These are phyloP conservation scores for Hypomontagnella submonticulosa DNA, from an alignment of 495 filamentous ascomycete genomes.

Conservation along the genomic window DNA sequence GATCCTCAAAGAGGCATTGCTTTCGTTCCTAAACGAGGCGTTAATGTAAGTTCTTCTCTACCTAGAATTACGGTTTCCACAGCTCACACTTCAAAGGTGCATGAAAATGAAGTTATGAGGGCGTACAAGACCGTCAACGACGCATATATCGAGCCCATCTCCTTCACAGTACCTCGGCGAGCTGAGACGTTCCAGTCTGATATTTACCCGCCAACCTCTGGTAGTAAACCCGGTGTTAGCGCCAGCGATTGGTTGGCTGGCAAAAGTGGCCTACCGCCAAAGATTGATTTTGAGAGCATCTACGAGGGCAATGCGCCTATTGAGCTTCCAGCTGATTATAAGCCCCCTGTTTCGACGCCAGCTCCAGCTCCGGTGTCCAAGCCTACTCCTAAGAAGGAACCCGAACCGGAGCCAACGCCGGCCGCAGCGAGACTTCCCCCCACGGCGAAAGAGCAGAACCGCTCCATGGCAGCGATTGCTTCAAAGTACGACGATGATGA, in stretches of 20 bases:
- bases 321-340: constrained; percentile 77
- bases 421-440: constrained; percentile 64
- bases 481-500: constrained; percentile 84
- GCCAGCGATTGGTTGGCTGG: constrained; percentile 87
- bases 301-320: constrained; percentile 84
- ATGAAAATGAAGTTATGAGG: constrained; percentile 96
- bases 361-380: constrained; percentile 61
- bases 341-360: constrained; percentile 64
- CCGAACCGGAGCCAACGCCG: constrained; percentile 62
- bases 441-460: constrained; percentile 82
- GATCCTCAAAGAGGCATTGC: constrained; percentile 96
- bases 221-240: constrained; percentile 80
- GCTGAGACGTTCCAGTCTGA: constrained; percentile 98
- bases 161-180: constrained; percentile 93
- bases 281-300: constrained; percentile 91
- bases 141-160: constrained; percentile 92
- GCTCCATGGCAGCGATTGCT: constrained; percentile 83
- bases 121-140: constrained; percentile 98
- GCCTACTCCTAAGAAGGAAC: constrained; percentile 65
- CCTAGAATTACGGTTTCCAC: background rate
- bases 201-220: constrained; percentile 87
- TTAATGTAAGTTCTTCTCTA: constrained; percentile 70
- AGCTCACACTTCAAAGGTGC: constrained; percentile 63
- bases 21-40: constrained; percentile 93
- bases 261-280: constrained; percentile 82